Base-by-base conservation (phyloP, 164 flowering plant species). In the Nymphaea thermarum region DNA sequence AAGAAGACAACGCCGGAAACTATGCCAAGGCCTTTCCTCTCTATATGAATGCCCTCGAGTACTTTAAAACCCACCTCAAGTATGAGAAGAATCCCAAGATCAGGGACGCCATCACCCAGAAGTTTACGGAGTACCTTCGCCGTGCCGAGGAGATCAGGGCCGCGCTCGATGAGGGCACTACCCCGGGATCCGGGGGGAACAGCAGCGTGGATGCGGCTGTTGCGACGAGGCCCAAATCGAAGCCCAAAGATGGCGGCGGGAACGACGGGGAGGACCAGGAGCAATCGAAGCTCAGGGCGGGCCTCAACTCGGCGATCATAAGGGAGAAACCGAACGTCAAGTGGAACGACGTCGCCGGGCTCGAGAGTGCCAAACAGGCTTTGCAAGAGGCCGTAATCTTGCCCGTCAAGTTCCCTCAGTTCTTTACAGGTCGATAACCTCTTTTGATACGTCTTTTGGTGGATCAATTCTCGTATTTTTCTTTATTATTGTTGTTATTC, bases 81-180 rank as follows among this genome's bases (percentile, higher is more conserved):
- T 94, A 91, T 72, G 97, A 95, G 82, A 95, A 95, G 81, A 95
- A 95, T 66, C 96, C 96, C 1, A 92, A 92, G 71, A 87, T 92
- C 71, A 86, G 82, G 74, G 99, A 92, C 60, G 94, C 98, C 0
- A 90, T 92, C 44, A 92, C 98, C 42, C 91, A 82, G 81, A 95
- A 92, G 67, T 95, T 95, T 77, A 87, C 93, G 8, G 99, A 95
- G 84, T 95, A 95, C 62, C 74, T 95, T 65, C 83, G 96, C 63
- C 86, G 99, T 2, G 99, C 99, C 0, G 98, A 95, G 88, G 99
- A 95, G 91, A 95, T 95, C 69, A 79, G 98, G 3, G 88, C 90
- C 4, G 96, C 87, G 63, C 79, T 95, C 1, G 97, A 92, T 55
- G 99, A 90, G 25, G 67, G 71, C 43, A 95, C 95, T 3, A 16